Evolutionary conservation across 73 alveolate species (phyloP).

Genomic region (Tetrahymena elliotti): DNA sequence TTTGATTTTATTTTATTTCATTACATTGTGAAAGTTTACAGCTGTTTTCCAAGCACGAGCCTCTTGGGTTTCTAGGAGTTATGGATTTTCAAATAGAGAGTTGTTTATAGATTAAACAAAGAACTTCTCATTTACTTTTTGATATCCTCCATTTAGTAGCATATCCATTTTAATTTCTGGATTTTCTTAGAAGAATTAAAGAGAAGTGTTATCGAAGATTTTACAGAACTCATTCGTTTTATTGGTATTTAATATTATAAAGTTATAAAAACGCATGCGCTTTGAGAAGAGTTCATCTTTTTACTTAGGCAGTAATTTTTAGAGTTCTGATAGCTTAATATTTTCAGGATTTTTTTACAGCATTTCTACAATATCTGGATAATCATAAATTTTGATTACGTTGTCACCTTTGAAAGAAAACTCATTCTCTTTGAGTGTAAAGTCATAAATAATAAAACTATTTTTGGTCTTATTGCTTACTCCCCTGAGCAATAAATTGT

Average conservation of each 20-base stretch:
- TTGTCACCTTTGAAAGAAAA: neutral
- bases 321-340: neutral
- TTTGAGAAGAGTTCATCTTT: neutral
- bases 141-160: neutral
- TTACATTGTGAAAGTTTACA: neutral
- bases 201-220: neutral
- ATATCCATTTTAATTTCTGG: neutral
- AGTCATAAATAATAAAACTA: neutral
- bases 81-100: neutral
- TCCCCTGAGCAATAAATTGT: neutral
- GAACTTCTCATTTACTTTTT: neutral
- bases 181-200: neutral
- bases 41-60: neutral
- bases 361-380: neutral
- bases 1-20: neutral
- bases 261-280: neutral
- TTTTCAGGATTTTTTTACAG: neutral
- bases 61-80: neutral
- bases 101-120: neutral
- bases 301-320: neutral
- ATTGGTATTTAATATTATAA: neutral
- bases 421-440: neutral
- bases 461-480: neutral
- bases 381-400: neutral
- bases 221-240: neutral